Evolutionary conservation across 2,329 filamentous ascomycete species (phyloP).

Genomic region (Pseudogymnoascus destructans): DNA sequence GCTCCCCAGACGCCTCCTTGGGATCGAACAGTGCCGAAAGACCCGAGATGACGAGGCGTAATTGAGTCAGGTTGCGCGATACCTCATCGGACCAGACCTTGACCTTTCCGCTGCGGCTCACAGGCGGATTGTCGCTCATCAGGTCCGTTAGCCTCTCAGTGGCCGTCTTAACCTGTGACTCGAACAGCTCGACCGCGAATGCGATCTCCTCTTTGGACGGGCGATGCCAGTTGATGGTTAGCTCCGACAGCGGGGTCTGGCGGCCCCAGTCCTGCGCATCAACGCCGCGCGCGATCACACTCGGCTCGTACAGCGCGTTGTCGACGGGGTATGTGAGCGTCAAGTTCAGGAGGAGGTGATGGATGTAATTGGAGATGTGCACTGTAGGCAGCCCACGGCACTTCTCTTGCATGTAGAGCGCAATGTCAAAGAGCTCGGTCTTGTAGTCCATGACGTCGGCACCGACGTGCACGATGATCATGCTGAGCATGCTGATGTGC

Average conservation of each 20-base stretch:
- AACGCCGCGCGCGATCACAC: constrained; percentile 56
- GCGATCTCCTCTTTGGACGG: constrained; percentile 67
- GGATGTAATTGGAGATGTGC: constrained; percentile 93
- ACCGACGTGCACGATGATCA: constrained; percentile 95
- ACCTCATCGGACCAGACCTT: constrained; percentile 99
- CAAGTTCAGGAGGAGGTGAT: constrained; percentile 86
- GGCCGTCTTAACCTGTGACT: constrained; percentile 67
- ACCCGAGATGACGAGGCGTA: constrained; percentile 81
- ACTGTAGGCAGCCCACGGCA: constrained; percentile 90
- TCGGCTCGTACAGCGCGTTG: constrained; percentile 74
- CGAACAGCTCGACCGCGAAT: constrained; percentile 82
- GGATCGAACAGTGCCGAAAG: constrained; percentile 84
- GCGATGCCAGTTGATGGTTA: constrained; percentile 86
- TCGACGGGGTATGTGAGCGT: constrained; percentile 92
- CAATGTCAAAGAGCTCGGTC: constrained; percentile 78
- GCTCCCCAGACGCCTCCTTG: constrained; percentile 48
- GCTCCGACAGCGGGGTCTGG: constrained; percentile 55
- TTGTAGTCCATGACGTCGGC: constrained; percentile 81
- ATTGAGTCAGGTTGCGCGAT: constrained; percentile 72
- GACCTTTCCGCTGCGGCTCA: constrained; percentile 86
- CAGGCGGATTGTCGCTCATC: constrained; percentile 66
- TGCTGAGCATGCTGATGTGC: constrained; percentile 93
- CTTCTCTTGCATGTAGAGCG: constrained; percentile 90
- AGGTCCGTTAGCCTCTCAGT: constrained; percentile 62
- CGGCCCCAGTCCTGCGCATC: constrained; percentile 75